Conservation (phyloP, 495 filamentous ascomycete species). For the Xylaria flabelliformis region DNA sequence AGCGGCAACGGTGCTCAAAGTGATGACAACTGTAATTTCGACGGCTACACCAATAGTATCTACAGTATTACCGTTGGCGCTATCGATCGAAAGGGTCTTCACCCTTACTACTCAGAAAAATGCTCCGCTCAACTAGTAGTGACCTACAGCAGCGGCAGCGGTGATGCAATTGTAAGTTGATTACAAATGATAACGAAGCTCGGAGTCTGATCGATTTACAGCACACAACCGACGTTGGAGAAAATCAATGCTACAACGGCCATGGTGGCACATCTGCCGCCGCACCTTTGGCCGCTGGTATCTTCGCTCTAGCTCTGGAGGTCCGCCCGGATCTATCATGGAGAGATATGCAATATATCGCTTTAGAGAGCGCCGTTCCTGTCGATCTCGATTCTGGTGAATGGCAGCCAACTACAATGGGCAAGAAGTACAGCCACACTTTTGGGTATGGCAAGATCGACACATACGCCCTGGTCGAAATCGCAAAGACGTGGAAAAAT, state of each 20-base stretch:
- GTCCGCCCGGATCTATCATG: constrained; percentile 87
- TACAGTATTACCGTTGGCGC: constrained; percentile 98
- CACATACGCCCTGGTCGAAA: constrained; percentile 82
- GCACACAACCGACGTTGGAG: constrained; percentile 94
- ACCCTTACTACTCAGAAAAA: constrained; percentile 93
- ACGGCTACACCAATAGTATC: constrained; percentile 98
- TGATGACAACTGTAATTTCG: constrained; percentile 98
- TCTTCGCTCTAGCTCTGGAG: constrained; percentile 89
- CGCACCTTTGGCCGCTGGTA: constrained; percentile 87
- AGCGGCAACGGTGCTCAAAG: constrained; percentile 89
- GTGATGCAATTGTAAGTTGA: constrained; percentile 72
- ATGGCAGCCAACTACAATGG: constrained; percentile 80
- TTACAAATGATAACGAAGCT: not conserved
- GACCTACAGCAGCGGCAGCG: constrained; percentile 90
- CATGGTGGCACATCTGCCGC: constrained; percentile 98
- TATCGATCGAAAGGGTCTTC: constrained; percentile 81
- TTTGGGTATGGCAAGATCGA: constrained; percentile 97
- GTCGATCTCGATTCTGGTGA: constrained; percentile 72
- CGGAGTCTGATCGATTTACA: constrained; percentile 36
- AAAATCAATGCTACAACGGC: constrained; percentile 72
- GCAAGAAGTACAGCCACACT: constrained; percentile 87
- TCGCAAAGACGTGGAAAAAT: constrained; percentile 80
- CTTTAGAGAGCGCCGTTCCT: constrained; percentile 82
- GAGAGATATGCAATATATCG: constrained; percentile 93
- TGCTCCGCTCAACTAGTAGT: constrained; percentile 96